These are phyloP conservation scores for Talaromyces sp. DNA, from an alignment of 2,329 filamentous ascomycete genomes.

Conservation along the genomic window DNA sequence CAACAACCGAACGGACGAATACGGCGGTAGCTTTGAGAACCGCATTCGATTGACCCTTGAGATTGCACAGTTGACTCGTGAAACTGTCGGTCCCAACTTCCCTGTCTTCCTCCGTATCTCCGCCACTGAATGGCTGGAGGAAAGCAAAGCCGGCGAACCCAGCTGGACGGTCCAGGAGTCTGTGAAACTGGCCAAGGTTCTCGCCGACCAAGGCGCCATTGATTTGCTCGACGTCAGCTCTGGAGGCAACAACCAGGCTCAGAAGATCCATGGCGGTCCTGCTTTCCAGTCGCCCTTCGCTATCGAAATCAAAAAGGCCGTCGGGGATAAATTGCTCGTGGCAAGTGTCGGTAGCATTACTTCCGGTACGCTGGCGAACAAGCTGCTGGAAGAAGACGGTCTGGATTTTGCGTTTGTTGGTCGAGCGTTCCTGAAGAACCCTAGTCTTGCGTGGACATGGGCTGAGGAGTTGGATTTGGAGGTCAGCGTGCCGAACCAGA, in stretches of 20 bases:
- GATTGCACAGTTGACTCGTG: conserved; percentile 57
- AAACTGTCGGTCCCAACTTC: conserved; percentile 60
- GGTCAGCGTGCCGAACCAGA: conserved; percentile 29
- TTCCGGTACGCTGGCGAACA: conserved; percentile 62
- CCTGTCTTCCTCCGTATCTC: conserved; percentile 69
- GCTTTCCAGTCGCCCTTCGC: conserved; percentile 73
- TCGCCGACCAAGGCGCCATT: conserved; percentile 64
- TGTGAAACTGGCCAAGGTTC: conserved; percentile 57
- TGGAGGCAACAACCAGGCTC: conserved; percentile 60
- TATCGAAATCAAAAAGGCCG: conserved; percentile 63
- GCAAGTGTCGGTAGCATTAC: conserved; percentile 71
- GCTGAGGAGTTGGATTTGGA: conserved; percentile 28
- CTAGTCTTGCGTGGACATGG: conserved; percentile 66
- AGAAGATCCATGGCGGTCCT: conserved; percentile 46
- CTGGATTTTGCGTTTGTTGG: conserved; percentile 69
- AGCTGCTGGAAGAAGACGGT: conserved; percentile 49
- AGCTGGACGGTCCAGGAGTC: conserved; percentile 66
- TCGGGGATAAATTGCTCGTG: conserved; percentile 67
- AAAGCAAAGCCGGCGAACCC: conserved; percentile 49
- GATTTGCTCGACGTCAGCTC: conserved; percentile 80
- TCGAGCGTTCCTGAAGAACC: conserved; percentile 75
- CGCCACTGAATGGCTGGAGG: conserved; percentile 71
- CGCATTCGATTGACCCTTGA: conserved; percentile 64
- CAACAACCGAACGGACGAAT: conserved; percentile 62
- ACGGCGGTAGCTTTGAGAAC: conserved; percentile 55